Conservation (phyloP, 805 yeast species). For the Schwanniomyces yamadae region DNA sequence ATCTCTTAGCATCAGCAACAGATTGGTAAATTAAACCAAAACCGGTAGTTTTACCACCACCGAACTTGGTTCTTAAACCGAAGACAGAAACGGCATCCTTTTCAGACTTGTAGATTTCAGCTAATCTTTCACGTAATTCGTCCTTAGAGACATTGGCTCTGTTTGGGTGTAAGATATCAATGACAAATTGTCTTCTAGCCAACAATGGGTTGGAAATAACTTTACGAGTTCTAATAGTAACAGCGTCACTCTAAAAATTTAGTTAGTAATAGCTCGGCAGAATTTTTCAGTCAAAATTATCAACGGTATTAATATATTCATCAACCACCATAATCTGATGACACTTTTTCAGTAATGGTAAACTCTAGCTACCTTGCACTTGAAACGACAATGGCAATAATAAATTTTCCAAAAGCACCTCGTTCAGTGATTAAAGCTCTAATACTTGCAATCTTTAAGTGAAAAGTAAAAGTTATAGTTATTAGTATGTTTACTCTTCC, state of each 20-base stretch:
- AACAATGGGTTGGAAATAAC: slow-evolving; percentile 98
- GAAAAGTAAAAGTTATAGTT: no score
- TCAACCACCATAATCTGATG: no score
- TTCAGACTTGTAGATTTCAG: slow-evolving; percentile 86
- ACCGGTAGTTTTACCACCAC: slow-evolving; percentile 99
- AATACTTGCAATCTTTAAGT: no score
- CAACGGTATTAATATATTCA: no score
- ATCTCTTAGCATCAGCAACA: slow-evolving; percentile 94
- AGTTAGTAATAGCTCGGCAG: no score
- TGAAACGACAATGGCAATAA: no score
- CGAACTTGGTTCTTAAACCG: slow-evolving; percentile 99
- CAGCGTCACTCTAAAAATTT: slow-evolving; percentile 85
- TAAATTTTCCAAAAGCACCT: no score
- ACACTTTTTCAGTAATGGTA: no score
- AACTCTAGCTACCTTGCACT: no score
- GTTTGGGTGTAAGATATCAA: slow-evolving; percentile 99
- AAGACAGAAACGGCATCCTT: slow-evolving; percentile 95
- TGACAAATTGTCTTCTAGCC: slow-evolving; percentile 99
- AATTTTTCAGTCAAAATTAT: no score
- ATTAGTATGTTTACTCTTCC: no score
- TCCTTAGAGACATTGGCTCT: slow-evolving; percentile 99
- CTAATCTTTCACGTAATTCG: slow-evolving; percentile 94
- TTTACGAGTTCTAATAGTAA: slow-evolving; percentile 99
- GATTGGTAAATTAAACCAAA: slow-evolving; percentile 99
- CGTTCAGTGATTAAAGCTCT: no score